These are phyloP conservation scores for Pythium aquatile DNA, from an alignment of 352 stramenopile genomes.

Conservation along the genomic window DNA sequence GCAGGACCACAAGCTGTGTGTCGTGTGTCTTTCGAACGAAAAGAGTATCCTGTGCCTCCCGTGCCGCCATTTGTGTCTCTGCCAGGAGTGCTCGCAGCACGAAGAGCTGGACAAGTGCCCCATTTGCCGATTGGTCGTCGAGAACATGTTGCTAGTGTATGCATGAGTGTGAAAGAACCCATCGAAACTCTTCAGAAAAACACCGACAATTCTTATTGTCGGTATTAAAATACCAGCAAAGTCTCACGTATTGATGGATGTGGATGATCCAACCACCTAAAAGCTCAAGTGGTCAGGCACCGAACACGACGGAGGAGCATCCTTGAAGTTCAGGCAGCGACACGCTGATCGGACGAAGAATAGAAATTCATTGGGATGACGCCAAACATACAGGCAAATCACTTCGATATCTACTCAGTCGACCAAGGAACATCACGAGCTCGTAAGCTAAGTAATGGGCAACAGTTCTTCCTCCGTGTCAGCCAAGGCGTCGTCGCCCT, in stretches of 20 bases:
- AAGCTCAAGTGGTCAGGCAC: not conserved
- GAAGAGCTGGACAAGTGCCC: conserved; percentile 77
- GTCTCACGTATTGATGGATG: no score
- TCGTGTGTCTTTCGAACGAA: conserved; percentile 79
- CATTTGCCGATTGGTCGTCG: conserved; percentile 80
- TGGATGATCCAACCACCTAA: no score
- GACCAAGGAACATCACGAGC: not conserved
- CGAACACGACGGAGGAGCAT: not conserved
- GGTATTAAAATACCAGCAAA: no score
- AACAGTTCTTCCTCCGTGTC: not conserved
- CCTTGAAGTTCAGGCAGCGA: conserved; percentile 12
- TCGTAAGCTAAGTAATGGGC: not conserved
- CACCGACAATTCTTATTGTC: no score
- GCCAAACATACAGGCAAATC: no score
- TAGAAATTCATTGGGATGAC: no score
- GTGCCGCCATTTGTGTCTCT: conserved; percentile 81
- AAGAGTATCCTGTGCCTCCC: conserved; percentile 85
- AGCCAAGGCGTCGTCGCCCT: conserved; percentile 5
- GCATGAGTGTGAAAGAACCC: conserved; percentile 34
- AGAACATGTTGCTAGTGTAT: conserved; percentile 84
- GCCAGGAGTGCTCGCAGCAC: conserved; percentile 63
- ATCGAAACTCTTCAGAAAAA: no score
- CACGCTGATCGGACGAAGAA: not conserved
- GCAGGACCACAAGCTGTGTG: conserved; percentile 84
- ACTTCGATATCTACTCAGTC: not conserved